Evolutionary conservation across 2,329 filamentous ascomycete genomes (phyloP), one percentile per base, ranked within the genome.

Genomic region (Calonectria ilicicola): DNA sequence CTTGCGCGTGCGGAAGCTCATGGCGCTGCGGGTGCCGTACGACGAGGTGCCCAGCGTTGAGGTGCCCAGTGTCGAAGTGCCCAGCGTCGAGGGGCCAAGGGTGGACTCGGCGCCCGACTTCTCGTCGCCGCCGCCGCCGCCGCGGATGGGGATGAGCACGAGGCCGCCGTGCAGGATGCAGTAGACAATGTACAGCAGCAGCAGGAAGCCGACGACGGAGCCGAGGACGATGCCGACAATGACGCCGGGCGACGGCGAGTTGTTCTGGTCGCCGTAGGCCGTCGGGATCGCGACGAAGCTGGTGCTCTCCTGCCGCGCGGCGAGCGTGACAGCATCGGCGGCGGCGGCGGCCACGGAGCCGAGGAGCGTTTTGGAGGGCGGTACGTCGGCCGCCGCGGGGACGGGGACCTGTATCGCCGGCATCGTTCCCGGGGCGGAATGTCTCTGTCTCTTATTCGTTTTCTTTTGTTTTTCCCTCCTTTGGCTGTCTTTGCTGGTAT

Each of bases 111-210:
- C 19, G 15, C 38, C 49, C 38, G 53, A 15, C 53, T 60, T 29
- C 10, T 67, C 71, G 51, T 78, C 63, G 76, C 79, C 42, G 72
- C 44, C 29, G 23, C 51, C 49, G 21, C 68, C 60, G 38, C 27
- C 40, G 53, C 65, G 67, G 23, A 77, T 76, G 42, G 76, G 72
- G 38, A 79, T 73, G 67, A 80, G 80, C 44, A 82, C 77, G 2
- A 84, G 86, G 1, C 84, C 84, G 35, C 86, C 83, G 72, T 87
- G 86, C 35, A 89, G 81, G n/a, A 84, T 84, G 2, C 86, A 84
- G 79, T 89, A 90, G 69, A 91, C 75, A 15, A 91, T 78, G 80
- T 87, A 87, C 35, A 91, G 81, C 15, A 91, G 73, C 40, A 91
- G 82, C 38, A 91, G 80, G 80, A 91, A 89, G 65, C 86, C 90